Conservation (phyloP, 2,329 filamentous ascomycete genomes). For the Botrytis pseudocinerea region DNA sequence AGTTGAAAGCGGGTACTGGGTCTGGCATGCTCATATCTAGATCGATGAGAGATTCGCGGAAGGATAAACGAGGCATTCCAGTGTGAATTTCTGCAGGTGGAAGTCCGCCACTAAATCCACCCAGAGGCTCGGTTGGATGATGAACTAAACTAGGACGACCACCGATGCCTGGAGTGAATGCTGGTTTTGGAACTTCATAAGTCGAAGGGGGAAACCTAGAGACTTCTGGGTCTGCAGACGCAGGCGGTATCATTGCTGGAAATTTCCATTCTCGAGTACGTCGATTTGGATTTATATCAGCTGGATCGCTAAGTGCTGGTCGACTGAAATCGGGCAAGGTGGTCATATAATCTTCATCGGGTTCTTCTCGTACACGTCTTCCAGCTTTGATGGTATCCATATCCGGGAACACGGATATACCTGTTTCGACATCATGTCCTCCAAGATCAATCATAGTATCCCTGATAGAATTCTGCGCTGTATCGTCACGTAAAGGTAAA, state of each 20-base stretch:
- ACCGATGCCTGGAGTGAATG: conserved; percentile 38
- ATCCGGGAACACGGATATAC: conserved; percentile 59
- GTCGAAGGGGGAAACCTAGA: conserved; percentile 51
- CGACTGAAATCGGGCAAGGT: conserved; percentile 47
- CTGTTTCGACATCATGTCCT: conserved; percentile 56
- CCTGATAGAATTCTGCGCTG: conserved; percentile 51
- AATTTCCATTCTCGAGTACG: conserved; percentile 60
- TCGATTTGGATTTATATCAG: conserved; percentile 53
- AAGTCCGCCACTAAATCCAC: conserved; percentile 33
- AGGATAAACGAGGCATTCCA: conserved; percentile 34
- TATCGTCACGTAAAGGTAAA: conserved; percentile 60
- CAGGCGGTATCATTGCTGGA: conserved; percentile 54
- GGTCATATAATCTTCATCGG: conserved; percentile 31
- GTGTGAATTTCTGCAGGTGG: conserved; percentile 16
- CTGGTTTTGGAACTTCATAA: conserved; percentile 37
- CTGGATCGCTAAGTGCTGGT: conserved; percentile 59
- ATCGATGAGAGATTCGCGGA: conserved; percentile 48
- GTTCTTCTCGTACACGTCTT: conserved; percentile 29
- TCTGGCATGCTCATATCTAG: conserved; percentile 56
- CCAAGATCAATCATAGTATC: conserved; percentile 68
- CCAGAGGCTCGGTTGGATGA: conserved; percentile 54
- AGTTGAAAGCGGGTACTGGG: conserved; percentile 34
- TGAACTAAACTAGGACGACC: conserved; percentile 51
- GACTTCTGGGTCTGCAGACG: conserved; percentile 54
- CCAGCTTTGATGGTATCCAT: conserved; percentile 56